Conservation (phyloP, 345 rosid species). For the Hibiscus mutabilis region DNA sequence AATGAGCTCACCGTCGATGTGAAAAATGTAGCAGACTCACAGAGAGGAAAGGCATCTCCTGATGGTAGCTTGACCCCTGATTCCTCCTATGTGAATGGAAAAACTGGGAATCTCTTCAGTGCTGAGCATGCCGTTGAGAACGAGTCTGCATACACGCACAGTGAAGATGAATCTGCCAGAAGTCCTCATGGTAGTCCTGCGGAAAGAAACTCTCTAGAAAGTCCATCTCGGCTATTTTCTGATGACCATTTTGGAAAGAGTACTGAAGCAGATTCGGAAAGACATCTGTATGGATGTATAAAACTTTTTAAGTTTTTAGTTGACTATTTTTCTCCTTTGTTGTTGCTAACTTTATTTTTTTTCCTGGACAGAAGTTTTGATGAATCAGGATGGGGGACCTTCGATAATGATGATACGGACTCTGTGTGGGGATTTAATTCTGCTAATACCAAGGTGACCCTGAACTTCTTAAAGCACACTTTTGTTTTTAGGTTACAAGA, state of each 20-base stretch:
- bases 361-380: slow-evolving; percentile 56
- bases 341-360: slow-evolving; percentile 1
- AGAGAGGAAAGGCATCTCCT: slow-evolving; percentile 41
- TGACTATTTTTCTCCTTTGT: neutral
- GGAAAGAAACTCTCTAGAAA: slow-evolving; percentile 50
- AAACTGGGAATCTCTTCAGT: slow-evolving; percentile 35
- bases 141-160: slow-evolving; percentile 54
- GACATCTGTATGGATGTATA: slow-evolving; percentile 32
- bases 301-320: neutral
- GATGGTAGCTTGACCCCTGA: slow-evolving; percentile 50
- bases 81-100: slow-evolving; percentile 44
- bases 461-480: neutral
- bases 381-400: slow-evolving; percentile 89
- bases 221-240: slow-evolving; percentile 61
- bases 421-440: slow-evolving; percentile 88
- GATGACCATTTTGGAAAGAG: slow-evolving; percentile 48
- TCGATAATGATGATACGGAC: slow-evolving; percentile 86
- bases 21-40: slow-evolving; percentile 25
- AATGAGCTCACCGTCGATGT: slow-evolving; percentile 65
- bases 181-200: slow-evolving; percentile 77
- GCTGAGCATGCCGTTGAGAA: slow-evolving; percentile 45
- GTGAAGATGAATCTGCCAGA: slow-evolving; percentile 79
- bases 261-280: slow-evolving; percentile 54
- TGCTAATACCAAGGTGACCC: slow-evolving; percentile 57
- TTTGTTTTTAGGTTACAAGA: neutral